These are phyloP conservation scores for Ascodesmis nigricans DNA, from an alignment of 495 filamentous ascomycete species.

Conservation along the genomic window DNA sequence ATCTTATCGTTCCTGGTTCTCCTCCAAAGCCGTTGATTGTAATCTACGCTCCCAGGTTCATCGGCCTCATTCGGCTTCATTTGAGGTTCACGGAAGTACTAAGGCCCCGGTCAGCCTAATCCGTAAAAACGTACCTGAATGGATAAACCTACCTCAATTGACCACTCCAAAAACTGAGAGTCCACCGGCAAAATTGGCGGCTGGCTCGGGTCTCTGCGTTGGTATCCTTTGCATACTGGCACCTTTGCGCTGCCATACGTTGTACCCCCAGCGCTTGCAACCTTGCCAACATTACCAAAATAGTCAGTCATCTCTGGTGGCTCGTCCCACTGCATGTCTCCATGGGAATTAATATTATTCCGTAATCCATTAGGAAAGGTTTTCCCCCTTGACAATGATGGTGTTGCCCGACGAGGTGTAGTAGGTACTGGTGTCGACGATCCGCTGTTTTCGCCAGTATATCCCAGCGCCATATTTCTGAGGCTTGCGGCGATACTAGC, in stretches of 20 bases:
- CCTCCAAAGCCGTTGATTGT: constrained; percentile 87
- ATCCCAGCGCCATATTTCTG: constrained; percentile 43
- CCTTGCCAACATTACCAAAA: too few relatives aligned
- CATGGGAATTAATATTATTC: too few relatives aligned
- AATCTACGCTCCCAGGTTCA: constrained; percentile 89
- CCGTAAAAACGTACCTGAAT: constrained; percentile 1
- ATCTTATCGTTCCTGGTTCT: constrained; percentile 82
- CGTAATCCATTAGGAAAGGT: too few relatives aligned
- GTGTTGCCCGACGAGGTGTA: too few relatives aligned
- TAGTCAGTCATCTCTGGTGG: too few relatives aligned
- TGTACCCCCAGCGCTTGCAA: too few relatives aligned
- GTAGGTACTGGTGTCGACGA: too few relatives aligned
- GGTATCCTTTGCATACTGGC: constrained; percentile 52
- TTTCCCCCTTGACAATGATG: too few relatives aligned
- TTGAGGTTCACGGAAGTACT: constrained; percentile 95
- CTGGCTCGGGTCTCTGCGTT: constrained; percentile 33
- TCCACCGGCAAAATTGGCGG: constrained; percentile 45
- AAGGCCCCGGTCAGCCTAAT: constrained; percentile 20
- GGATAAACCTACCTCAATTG: constrained; percentile 43
- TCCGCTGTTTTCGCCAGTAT: too few relatives aligned
- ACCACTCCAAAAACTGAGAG: constrained; percentile 82
- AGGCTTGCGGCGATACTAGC: constrained; percentile 51
- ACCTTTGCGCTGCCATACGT: constrained; percentile 55
- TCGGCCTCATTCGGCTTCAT: constrained; percentile 94
- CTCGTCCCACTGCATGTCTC: too few relatives aligned